Evolutionary conservation across 352 stramenopile species (phyloP).

Genomic region (Pythium periplocum): DNA sequence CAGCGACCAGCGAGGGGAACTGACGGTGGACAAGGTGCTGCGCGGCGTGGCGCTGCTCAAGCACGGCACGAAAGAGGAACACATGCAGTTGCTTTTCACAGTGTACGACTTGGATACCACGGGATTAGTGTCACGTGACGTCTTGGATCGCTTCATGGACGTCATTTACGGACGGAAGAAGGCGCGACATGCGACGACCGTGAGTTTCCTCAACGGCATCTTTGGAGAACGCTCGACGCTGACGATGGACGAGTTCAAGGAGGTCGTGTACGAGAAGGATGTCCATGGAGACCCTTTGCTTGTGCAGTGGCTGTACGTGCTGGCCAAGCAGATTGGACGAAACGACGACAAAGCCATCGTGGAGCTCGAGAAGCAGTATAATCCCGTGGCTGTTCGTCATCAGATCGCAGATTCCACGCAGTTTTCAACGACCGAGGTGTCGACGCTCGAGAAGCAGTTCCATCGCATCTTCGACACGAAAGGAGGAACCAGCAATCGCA

Average conservation of each 20-base stretch:
- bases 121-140: conserved; percentile 56
- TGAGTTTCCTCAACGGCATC: conserved; percentile 51
- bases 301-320: conserved; percentile 54
- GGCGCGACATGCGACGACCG: conserved; percentile 32
- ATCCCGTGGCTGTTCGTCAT: conserved; percentile 73
- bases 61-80: conserved; percentile 64
- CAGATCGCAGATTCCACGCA: conserved; percentile 65
- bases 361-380: conserved; percentile 73
- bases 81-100: conserved; percentile 72
- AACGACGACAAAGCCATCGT: conserved; percentile 71
- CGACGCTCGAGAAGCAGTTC: conserved; percentile 72
- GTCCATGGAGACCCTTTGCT: conserved; percentile 45
- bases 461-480: conserved; percentile 71
- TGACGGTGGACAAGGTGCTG: conserved; percentile 62
- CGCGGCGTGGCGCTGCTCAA: conserved; percentile 72
- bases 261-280: conserved; percentile 51
- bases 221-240: conserved; percentile 40
- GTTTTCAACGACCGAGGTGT: conserved; percentile 71
- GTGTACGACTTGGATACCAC: conserved; percentile 79
- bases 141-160: conserved; percentile 80
- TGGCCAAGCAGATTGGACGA: conserved; percentile 59
- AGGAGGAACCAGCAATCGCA: conserved; percentile 58
- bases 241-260: conserved; percentile 58
- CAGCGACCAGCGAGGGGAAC: conserved; percentile 47
- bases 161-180: conserved; percentile 71